Evolutionary conservation across 805 yeast species (phyloP).

Genomic region (Soucietia sequanensis): DNA sequence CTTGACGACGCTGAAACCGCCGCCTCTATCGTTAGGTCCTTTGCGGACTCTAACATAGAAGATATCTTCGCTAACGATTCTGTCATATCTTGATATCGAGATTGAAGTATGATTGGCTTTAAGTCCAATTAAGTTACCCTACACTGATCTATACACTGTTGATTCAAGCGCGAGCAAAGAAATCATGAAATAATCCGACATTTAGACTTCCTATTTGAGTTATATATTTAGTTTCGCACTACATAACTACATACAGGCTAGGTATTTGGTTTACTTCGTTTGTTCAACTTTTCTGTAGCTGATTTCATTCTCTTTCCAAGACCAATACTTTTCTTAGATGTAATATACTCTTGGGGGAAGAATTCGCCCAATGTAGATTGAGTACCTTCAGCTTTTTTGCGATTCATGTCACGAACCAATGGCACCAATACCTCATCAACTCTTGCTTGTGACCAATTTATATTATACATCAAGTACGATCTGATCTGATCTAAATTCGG

Average conservation of each 20-base stretch:
- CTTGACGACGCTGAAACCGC: conserved; percentile 75
- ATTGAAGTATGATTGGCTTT: too few relatives aligned
- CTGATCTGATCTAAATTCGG: conserved; percentile 83
- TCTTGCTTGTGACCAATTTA: conserved; percentile 77
- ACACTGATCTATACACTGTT: background rate
- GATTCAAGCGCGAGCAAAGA: background rate
- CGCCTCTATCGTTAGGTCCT: conserved; percentile 76
- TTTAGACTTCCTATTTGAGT: background rate
- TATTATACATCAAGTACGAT: conserved; percentile 60
- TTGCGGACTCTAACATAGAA: conserved; percentile 76
- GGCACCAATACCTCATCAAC: conserved; percentile 87
- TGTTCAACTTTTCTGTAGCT: conserved; percentile 52
- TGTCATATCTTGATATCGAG: too few relatives aligned
- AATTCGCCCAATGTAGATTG: conserved; percentile 67
- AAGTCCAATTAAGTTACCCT: too few relatives aligned
- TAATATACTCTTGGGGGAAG: conserved; percentile 58
- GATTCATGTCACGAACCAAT: conserved; percentile 74
- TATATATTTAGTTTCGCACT: too few relatives aligned
- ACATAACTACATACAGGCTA: conserved; percentile 2
- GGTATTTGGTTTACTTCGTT: conserved; percentile 12
- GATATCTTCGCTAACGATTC: conserved; percentile 60
- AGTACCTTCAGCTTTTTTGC: conserved; percentile 50
- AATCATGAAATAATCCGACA: too few relatives aligned
- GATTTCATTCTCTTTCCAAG: conserved; percentile 61
- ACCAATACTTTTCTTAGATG: conserved; percentile 43